phyloP scores from a whole-genome alignment of 345 rosid species.

The Aurinia saxatilis region DNA sequence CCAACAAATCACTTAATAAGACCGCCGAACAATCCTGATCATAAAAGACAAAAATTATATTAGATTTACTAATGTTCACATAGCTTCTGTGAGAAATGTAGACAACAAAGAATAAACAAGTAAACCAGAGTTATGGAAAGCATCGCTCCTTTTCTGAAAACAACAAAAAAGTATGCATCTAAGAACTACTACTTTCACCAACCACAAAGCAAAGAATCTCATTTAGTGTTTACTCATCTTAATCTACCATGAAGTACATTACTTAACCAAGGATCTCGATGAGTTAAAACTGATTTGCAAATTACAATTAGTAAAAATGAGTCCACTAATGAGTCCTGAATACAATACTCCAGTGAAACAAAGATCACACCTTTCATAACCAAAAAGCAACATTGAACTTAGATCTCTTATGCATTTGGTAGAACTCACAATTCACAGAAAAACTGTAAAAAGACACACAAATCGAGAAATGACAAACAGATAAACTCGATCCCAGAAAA shows the following conservation, averaged over 20 bases:
- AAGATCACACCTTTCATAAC: neutral
- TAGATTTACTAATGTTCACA: neutral
- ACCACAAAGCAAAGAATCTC: constrained; percentile 27
- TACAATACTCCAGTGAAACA: neutral
- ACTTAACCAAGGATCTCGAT: neutral
- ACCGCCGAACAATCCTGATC: constrained; percentile 2
- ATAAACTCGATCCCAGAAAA: constrained; percentile 7
- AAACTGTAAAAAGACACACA: neutral
- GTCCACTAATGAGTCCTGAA: neutral
- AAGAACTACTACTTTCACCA: constrained; percentile 3
- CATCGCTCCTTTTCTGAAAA: constrained; percentile 14
- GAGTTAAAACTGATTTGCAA: neutral
- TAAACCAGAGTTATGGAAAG: constrained; percentile 11
- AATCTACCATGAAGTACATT: too few relatives aligned
- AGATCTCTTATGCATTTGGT: constrained; percentile 9
- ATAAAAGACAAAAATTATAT: neutral
- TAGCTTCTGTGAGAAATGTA: neutral
- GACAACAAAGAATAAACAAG: constrained; percentile 2
- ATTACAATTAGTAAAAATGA: constrained; percentile 1
- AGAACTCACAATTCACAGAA: neutral
- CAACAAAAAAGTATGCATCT: neutral
- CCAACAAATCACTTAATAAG: constrained; percentile 3
- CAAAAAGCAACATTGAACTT: neutral
- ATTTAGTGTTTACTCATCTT: constrained; percentile 9
- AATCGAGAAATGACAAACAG: constrained; percentile 3